Percentiles rank a stretch among this genome's conserved stretches.
Evolutionary conservation across 2,329 filamentous ascomycete species (phyloP).

Genomic region (Exophiala bonariae): DNA sequence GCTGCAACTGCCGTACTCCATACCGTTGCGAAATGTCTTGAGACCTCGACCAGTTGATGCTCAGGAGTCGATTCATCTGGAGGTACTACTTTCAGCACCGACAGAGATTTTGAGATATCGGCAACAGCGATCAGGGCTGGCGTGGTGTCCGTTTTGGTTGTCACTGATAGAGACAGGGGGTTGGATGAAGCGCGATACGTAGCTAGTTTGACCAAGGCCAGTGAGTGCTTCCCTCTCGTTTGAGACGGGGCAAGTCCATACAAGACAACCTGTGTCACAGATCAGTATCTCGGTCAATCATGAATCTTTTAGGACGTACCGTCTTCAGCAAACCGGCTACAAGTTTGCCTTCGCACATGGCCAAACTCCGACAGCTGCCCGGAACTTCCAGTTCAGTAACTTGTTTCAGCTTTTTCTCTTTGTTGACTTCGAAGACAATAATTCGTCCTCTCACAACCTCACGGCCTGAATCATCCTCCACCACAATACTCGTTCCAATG

Average conservation of each 20-base stretch:
- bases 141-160: constrained; percentile 41
- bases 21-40: constrained; percentile 75
- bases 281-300: neutral
- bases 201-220: constrained; percentile 67
- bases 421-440: constrained; percentile 74
- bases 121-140: constrained; percentile 75
- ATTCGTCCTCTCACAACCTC: constrained; percentile 69
- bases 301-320: constrained; percentile 45
- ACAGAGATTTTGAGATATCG: constrained; percentile 91
- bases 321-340: constrained; percentile 90
- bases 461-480: constrained; percentile 56
- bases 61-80: constrained; percentile 12
- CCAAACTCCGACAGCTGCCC: constrained; percentile 78
- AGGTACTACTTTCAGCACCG: constrained; percentile 68
- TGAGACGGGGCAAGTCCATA: constrained; percentile 48
- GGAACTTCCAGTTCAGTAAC: constrained; percentile 70
- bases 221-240: constrained; percentile 29
- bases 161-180: constrained; percentile 76
- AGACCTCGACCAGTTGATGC: constrained; percentile 64
- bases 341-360: constrained; percentile 72
- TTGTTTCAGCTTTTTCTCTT: constrained; percentile 70
- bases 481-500: constrained; percentile 80
- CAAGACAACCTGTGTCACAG: constrained; percentile 52
- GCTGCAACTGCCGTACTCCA: constrained; percentile 80
- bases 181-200: constrained; percentile 80